Evolutionary conservation across 2,329 filamentous ascomycete genomes (phyloP).

Genomic region (Drechslera avenae): DNA sequence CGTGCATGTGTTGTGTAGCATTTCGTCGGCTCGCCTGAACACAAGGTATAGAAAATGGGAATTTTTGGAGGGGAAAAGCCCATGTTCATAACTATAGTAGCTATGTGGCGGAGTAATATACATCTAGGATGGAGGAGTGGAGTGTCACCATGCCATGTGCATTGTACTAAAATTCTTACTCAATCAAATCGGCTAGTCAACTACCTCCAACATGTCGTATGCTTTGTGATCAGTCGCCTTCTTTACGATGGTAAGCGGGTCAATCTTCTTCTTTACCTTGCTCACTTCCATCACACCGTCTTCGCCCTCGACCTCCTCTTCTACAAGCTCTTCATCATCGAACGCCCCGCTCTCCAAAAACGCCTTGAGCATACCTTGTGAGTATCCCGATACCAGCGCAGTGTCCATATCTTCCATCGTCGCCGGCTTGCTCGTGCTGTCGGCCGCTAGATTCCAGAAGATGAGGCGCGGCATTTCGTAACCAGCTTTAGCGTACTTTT

Average conservation of each 20-base stretch:
- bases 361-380: conserved; percentile 63
- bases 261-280: conserved; percentile 37
- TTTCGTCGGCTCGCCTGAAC: too few relatives aligned
- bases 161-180: background rate
- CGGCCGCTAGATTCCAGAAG: conserved; percentile 64
- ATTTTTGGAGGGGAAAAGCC: too few relatives aligned
- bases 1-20: too few relatives aligned
- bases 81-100: too few relatives aligned
- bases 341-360: conserved; percentile 60
- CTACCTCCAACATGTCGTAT: conserved; percentile 61
- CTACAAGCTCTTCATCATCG: conserved; percentile 47
- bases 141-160: background rate
- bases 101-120: too few relatives aligned
- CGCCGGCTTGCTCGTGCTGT: conserved; percentile 57
- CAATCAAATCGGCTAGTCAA: conserved; percentile 51
- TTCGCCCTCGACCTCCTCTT: conserved; percentile 46
- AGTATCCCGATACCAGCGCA: conserved; percentile 61
- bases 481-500: conserved; percentile 54
- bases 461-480: conserved; percentile 65
- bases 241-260: conserved; percentile 29
- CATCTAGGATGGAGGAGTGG: too few relatives aligned
- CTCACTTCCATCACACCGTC: conserved; percentile 39
- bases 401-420: conserved; percentile 53
- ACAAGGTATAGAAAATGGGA: too few relatives aligned
- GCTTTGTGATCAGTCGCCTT: conserved; percentile 59